These are phyloP conservation scores for Poa annua DNA, from an alignment of 176 grass and related monocot genomes.

Conservation along the genomic window DNA sequence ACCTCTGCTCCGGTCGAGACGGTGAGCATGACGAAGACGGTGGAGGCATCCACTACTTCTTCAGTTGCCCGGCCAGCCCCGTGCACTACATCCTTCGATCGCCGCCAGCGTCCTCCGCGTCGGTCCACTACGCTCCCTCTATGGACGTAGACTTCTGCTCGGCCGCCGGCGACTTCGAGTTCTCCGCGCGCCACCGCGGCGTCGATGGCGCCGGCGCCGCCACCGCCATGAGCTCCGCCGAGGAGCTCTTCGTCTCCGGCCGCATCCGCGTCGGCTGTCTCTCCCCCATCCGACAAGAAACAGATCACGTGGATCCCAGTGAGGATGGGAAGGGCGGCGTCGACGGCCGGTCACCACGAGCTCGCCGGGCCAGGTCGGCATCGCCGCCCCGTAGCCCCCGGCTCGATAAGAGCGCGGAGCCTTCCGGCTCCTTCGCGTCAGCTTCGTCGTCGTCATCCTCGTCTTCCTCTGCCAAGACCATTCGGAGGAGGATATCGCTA, in stretches of 20 bases:
- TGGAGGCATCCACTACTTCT: constrained; percentile 34
- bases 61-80: constrained; percentile 53
- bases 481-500: constrained; percentile 40
- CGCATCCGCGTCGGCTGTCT: constrained; percentile 55
- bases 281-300: constrained; percentile 36
- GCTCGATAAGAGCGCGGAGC: not conserved
- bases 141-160: not conserved
- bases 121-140: not conserved
- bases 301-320: not conserved
- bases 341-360: not conserved
- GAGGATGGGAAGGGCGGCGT: not conserved
- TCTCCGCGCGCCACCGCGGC: constrained; percentile 24
- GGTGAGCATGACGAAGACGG: not conserved
- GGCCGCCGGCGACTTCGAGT: constrained; percentile 49
- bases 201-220: not conserved
- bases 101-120: constrained; percentile 35
- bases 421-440: constrained; percentile 16
- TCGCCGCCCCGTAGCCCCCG: constrained; percentile 49
- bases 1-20: not conserved
- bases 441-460: not conserved
- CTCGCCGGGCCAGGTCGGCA: constrained; percentile 45
- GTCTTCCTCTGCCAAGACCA: constrained; percentile 33
- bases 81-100: constrained; percentile 66
- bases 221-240: constrained; percentile 49
- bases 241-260: constrained; percentile 52